Base-by-base conservation (phyloP, 163 green algal genomes). In the Scenedesmus sp. region DNA sequence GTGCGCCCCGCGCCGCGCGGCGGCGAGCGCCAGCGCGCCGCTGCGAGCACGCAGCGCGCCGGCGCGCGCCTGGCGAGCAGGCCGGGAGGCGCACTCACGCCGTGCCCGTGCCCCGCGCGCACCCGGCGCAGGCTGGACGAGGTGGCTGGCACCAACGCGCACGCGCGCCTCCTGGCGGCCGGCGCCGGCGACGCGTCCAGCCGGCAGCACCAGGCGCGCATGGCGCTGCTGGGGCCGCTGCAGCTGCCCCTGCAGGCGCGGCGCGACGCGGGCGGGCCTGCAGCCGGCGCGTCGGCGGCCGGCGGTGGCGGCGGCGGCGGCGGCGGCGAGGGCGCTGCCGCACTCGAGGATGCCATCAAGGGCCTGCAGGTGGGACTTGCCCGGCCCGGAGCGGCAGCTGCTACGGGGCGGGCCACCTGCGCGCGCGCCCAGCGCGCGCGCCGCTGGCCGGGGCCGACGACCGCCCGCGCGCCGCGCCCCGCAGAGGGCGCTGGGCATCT, bases 111-210 rank as follows among this genome's bases (percentile, higher is more conserved):
- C 51, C 28, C 15, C 54, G 17, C 24, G 54, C 54, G 29, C 28
- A 22, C 33, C 1, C 29, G 45, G 5, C 63, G 66, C 66, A 75
- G 66, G 66, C n/a, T 75, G 29, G 48, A 75, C 15, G 50, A 75
- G 20, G 64, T n/a, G 0, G 22, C 63, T 3, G 29, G 53, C 26
- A 31, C 24, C 53, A 60, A 14, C 45, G 11, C 33, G 22, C 42
- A 57, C 39, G 44, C 45, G 64, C 56, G 11, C 28, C 56, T 39
- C 28, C 26, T n/a, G 56, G 17, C 45, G 45, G 60, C 28, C 26
- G 7, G 3, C 20, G 28, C 17, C 45, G 34, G 6, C 44, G n/a
- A 45, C 31, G 44, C 64, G 4, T 20, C 26, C 14, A 42, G 15
- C 5, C 1, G 1, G 28, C 66, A 54, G 34, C 47, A 44, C 24